A percentile compares a stretch with the other conserved stretches of the same genome.
These are phyloP conservation scores for Pharus latifolius DNA, from an alignment of 176 grass and related monocot species.

Conservation along the genomic window DNA sequence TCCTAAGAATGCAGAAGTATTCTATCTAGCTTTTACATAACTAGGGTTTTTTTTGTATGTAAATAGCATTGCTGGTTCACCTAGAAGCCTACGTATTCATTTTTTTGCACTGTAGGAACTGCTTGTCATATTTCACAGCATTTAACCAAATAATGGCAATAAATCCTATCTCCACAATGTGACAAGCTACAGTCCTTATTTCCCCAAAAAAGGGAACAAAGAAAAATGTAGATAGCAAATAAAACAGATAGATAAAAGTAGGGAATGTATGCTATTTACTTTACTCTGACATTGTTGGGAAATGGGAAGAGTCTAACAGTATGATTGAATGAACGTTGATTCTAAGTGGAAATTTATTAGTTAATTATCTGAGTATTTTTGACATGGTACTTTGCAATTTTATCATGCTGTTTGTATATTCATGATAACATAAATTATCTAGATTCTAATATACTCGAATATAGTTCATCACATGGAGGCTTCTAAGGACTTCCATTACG, in stretches of 20 bases:
- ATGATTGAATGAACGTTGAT: neutral
- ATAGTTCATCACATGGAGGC: no score
- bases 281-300: no score
- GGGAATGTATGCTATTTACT: no score
- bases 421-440: neutral
- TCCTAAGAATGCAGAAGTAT: no score
- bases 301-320: neutral
- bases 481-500: no score
- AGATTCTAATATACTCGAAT: no score
- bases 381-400: neutral
- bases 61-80: no score
- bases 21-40: no score
- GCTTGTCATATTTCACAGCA: neutral
- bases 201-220: neutral
- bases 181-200: neutral
- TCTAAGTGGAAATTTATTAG: neutral
- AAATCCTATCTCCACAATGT: neutral
- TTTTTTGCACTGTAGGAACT: neutral
- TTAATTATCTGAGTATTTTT: neutral
- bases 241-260: neutral
- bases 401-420: neutral
- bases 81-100: neutral
- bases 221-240: no score
- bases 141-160: neutral
- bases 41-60: no score